Conservation (phyloP, 345 rosid genomes). For the Gossypium ekmanianum region DNA sequence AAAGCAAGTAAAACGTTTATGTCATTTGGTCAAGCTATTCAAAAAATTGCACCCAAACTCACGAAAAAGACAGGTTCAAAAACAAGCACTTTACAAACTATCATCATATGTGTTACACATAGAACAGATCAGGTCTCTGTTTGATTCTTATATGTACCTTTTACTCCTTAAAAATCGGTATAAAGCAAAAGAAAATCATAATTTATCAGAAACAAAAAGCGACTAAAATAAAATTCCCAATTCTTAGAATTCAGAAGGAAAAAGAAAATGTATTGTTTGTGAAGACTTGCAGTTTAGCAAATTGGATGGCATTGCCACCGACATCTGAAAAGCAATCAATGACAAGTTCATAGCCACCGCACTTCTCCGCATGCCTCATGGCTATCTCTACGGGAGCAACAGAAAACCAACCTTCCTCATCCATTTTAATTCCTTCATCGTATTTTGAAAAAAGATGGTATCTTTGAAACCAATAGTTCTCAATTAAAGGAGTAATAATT, state of each 20-base stretch:
- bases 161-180: background rate
- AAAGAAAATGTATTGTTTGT: background rate
- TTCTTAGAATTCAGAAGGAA: too few relatives aligned
- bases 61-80: background rate
- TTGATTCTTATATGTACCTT: background rate
- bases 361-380: conserved; percentile 36
- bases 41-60: background rate
- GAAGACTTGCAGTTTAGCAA: conserved; percentile 35
- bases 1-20: background rate
- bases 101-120: background rate
- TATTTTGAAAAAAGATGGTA: conserved; percentile 42
- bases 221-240: background rate
- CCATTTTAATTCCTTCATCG: conserved; percentile 41
- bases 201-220: too few relatives aligned
- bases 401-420: conserved; percentile 53
- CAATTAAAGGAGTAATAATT: conserved; percentile 18
- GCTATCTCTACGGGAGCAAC: conserved; percentile 51
- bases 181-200: background rate
- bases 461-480: conserved; percentile 43
- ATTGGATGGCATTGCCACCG: conserved; percentile 56
- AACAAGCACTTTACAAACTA: background rate
- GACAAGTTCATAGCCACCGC: conserved; percentile 32
- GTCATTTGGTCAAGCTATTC: background rate
- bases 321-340: conserved; percentile 50
- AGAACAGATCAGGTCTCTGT: background rate